Base-by-base conservation (phyloP, 2,329 filamentous ascomycete species). In the Phialocephala sp. region DNA sequence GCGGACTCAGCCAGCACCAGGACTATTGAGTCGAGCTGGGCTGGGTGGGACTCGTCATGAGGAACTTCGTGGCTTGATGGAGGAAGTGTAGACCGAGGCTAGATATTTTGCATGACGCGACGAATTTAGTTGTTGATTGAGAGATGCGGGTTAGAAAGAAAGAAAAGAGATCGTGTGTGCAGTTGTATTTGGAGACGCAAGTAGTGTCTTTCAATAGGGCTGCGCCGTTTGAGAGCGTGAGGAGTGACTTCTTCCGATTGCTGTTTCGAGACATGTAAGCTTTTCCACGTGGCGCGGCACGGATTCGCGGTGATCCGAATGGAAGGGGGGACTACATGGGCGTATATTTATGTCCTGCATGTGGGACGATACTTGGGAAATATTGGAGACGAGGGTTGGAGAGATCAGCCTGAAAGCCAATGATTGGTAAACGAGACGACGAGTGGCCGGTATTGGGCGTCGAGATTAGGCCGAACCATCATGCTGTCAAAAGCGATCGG, bases 1-100 rank as follows among this genome's bases (percentile, higher is more conserved):
- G 5, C 32, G 2, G 55, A 57, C 36, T 57, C 55, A 57, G 55
- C 55, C 55, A 57, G 2, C 27, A 32, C 27, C 27, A 32, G 27
- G 27, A 32, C 27, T 32, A 41, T 12, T 12, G 37, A 14, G 14
- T 35, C 32, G 50, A 54, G 22, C 32, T 15, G 27, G 22, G 22
- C 22, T 32, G 50, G 50, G 12, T 32, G 11, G 14, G 50, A 22
- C 15, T 22, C 27, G 45, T 35, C 24, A 32, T 35, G 50, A 32
- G 27, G 15, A 35, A 58, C 36, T 8, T 60, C 57, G 36, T 52
- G 41, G 61, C 59, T 6, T 37, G 57, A 43, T 54, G 36, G 24
- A 60, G 59, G 1, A 43, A 32, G 8, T 3, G 27, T 32, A 32
- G 27, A 32, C 27, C 27, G 27, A 32, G 27, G 27, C 27, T 32